These are phyloP conservation scores for Lactarius quietus DNA, from an alignment of 768 basidiomycete species.

Conservation along the genomic window DNA sequence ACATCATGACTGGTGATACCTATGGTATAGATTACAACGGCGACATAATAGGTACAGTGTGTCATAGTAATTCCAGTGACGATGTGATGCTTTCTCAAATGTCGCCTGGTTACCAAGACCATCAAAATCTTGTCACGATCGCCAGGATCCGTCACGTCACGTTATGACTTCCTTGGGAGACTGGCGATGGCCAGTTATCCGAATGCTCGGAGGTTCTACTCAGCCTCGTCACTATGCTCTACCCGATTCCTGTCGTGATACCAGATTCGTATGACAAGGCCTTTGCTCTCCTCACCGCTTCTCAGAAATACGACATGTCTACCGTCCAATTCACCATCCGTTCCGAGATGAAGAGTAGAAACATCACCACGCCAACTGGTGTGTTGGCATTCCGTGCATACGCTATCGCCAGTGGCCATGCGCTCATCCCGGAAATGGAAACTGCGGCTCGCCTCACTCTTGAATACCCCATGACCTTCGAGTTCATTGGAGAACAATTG, in stretches of 20 bases:
- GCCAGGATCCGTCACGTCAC: too few relatives aligned
- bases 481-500: slow-evolving; percentile 5
- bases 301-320: slow-evolving; percentile 21
- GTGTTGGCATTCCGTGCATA: slow-evolving; percentile 22
- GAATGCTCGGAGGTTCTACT: slow-evolving; percentile 9
- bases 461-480: slow-evolving; percentile 15
- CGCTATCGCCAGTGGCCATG: slow-evolving; percentile 15
- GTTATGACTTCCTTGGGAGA: too few relatives aligned
- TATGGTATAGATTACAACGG: too few relatives aligned
- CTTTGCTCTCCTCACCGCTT: slow-evolving; percentile 19
- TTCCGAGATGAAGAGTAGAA: background rate
- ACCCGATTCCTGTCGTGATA: slow-evolving; percentile 14
- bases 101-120: too few relatives aligned
- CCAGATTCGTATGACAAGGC: slow-evolving; percentile 7
- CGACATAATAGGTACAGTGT: too few relatives aligned
- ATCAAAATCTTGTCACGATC: too few relatives aligned
- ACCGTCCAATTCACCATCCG: slow-evolving; percentile 3
- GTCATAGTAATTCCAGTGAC: too few relatives aligned
- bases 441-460: slow-evolving; percentile 2
- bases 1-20: too few relatives aligned
- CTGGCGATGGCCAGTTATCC: too few relatives aligned
- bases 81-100: too few relatives aligned
- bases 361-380: slow-evolving; percentile 4
- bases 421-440: slow-evolving; percentile 8
- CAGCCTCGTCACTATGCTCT: slow-evolving; percentile 13